Conservation (phyloP, 192 early-diverging fungal species). For the Podila minutissima region DNA sequence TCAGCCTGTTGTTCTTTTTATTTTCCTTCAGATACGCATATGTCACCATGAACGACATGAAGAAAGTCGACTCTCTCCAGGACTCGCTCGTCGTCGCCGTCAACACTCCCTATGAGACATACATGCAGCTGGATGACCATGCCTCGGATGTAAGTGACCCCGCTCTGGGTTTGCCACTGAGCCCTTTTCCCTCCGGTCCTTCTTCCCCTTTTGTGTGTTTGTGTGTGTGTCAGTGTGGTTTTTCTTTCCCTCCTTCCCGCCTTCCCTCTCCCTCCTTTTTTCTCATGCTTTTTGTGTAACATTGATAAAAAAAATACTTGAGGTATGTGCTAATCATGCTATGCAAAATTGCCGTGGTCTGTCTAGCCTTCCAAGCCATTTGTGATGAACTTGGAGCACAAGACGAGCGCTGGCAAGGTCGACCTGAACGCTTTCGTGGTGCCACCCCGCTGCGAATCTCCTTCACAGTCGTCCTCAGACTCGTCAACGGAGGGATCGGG, state of each 20-base stretch:
- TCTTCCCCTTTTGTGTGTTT: no score
- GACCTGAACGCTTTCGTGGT: conserved; percentile 32
- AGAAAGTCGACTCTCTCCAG: conserved; percentile 38
- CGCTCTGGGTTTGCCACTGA: background rate
- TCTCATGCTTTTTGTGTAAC: background rate
- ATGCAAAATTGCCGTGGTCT: background rate
- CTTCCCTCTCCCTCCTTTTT: background rate
- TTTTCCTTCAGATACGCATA: conserved; percentile 28
- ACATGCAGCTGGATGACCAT: conserved; percentile 36
- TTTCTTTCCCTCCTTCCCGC: background rate
- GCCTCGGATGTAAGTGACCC: conserved; percentile 22
- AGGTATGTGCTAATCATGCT: background rate
- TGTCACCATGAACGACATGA: conserved; percentile 44
- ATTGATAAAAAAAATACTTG: background rate
- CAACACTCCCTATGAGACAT: conserved; percentile 42
- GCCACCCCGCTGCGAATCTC: conserved; percentile 35
- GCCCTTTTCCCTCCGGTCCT: no score
- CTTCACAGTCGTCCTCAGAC: conserved; percentile 28
- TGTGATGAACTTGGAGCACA: conserved; percentile 50
- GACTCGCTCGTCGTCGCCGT: conserved; percentile 44
- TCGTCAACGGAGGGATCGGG: conserved; percentile 32
- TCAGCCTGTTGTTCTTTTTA: background rate
- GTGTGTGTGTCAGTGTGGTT: background rate
- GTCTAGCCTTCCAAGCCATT: conserved; percentile 37
- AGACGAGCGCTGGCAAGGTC: conserved; percentile 38